A percentile compares a stretch with the other conserved stretches of the same genome.
These are phyloP conservation scores for Microthlaspi erraticum DNA, from an alignment of 345 rosid species.

Conservation along the genomic window DNA sequence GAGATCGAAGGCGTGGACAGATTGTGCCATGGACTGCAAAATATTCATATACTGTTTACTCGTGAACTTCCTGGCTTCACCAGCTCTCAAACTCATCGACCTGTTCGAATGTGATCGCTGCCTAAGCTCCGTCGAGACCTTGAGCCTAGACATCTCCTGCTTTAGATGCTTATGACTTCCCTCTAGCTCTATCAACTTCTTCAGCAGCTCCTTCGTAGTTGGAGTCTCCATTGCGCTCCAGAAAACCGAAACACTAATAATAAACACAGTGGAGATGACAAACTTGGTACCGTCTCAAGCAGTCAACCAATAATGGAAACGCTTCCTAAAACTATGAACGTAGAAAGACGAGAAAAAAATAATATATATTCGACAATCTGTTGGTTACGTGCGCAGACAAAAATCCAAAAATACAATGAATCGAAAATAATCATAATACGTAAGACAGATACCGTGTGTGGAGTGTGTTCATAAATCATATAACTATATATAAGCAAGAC, in stretches of 20 bases:
- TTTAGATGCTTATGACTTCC: slow-evolving; percentile 71
- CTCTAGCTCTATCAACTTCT: slow-evolving; percentile 79
- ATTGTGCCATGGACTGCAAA: slow-evolving; percentile 91
- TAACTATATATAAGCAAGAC: too few relatives aligned
- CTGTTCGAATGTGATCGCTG: slow-evolving; percentile 68
- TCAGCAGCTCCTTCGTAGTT: slow-evolving; percentile 67
- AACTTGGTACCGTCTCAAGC: not conserved
- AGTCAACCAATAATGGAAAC: too few relatives aligned
- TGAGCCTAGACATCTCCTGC: slow-evolving; percentile 74
- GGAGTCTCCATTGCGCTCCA: slow-evolving; percentile 55
- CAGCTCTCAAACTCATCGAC: slow-evolving; percentile 44
- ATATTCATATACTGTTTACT: slow-evolving; percentile 81
- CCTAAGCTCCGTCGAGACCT: slow-evolving; percentile 46
- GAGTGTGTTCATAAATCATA: not conserved
- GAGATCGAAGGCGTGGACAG: slow-evolving; percentile 79
- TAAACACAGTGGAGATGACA: not conserved
- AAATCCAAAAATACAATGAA: slow-evolving; percentile 9
- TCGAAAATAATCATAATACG: not conserved
- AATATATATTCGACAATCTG: slow-evolving; percentile 26
- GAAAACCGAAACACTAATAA: not conserved
- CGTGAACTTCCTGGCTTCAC: slow-evolving; percentile 55
- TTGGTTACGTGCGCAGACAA: slow-evolving; percentile 27
- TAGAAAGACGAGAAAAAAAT: too few relatives aligned
- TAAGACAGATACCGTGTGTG: slow-evolving; percentile 17
- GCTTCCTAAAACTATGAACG: too few relatives aligned